Conservation (phyloP, 2,329 filamentous ascomycete genomes). For the Diaporthe batatas region DNA sequence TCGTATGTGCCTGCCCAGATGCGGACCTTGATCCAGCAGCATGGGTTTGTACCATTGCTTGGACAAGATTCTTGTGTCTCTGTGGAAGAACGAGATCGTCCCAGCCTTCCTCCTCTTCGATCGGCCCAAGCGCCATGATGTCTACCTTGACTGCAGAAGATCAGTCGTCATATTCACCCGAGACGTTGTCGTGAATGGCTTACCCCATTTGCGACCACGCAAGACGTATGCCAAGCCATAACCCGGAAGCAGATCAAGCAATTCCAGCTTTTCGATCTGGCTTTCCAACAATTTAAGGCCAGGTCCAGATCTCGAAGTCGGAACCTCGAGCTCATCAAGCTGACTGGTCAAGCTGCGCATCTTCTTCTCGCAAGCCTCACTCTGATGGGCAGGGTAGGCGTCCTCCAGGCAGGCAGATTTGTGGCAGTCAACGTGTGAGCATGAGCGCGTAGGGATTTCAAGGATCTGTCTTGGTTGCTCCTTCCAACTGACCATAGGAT, state of each 20-base stretch:
- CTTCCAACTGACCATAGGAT: neutral
- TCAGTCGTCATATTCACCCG: neutral
- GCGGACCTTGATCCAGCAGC: neutral
- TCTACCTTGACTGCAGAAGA: slow-evolving; percentile 41
- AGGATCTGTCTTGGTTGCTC: neutral
- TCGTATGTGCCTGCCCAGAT: neutral
- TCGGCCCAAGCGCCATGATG: slow-evolving; percentile 40
- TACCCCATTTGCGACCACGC: slow-evolving; percentile 49
- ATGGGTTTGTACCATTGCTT: slow-evolving; percentile 49
- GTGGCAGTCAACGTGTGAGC: neutral
- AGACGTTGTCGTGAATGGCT: slow-evolving; percentile 2
- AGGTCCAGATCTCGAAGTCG: neutral
- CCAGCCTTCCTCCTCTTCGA: slow-evolving; percentile 45
- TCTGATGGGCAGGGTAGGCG: neutral
- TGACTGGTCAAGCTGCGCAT: slow-evolving; percentile 13
- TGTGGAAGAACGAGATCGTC: slow-evolving; percentile 48
- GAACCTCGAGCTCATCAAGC: slow-evolving; percentile 41
- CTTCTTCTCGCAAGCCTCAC: neutral
- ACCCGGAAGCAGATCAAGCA: slow-evolving; percentile 45
- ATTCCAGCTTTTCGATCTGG: slow-evolving; percentile 40
- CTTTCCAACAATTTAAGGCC: slow-evolving; percentile 36
- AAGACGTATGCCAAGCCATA: slow-evolving; percentile 46
- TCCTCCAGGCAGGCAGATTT: neutral
- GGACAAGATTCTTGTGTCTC: slow-evolving; percentile 49
- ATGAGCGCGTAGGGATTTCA: neutral